These are phyloP conservation scores for Globisporangium nunn DNA, from an alignment of 352 stramenopile species.

Conservation along the genomic window DNA sequence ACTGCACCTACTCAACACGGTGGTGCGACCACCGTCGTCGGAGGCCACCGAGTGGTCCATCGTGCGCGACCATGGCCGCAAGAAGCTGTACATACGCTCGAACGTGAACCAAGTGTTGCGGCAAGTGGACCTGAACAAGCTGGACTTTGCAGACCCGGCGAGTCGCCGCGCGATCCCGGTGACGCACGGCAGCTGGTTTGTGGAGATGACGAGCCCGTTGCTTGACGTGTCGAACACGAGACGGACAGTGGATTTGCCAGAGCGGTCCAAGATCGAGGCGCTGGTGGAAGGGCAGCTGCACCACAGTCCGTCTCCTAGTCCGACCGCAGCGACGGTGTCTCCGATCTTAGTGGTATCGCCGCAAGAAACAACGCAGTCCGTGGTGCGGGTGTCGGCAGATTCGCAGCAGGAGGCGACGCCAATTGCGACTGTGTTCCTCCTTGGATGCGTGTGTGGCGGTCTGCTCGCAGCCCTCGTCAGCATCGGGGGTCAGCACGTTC, in stretches of 20 bases:
- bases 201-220: constrained; percentile 43
- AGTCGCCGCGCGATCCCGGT: constrained; percentile 48
- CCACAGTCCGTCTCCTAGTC: not conserved
- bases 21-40: constrained; percentile 34
- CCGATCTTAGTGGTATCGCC: not conserved
- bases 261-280: constrained; percentile 34
- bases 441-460: not conserved
- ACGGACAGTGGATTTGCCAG: constrained; percentile 55
- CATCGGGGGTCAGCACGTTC: not conserved
- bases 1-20: constrained; percentile 60
- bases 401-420: not conserved
- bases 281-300: constrained; percentile 13
- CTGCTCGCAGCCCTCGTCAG: not conserved
- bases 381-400: not conserved
- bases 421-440: not conserved
- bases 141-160: constrained; percentile 38
- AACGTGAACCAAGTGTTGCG: constrained; percentile 67
- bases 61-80: constrained; percentile 53
- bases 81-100: constrained; percentile 65
- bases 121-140: constrained; percentile 40
- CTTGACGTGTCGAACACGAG: constrained; percentile 29
- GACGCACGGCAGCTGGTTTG: constrained; percentile 56
- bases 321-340: not conserved
- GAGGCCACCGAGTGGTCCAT: constrained; percentile 65
- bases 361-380: not conserved